A percentile compares a stretch with the other conserved stretches of the same genome.
phyloP scores from a whole-genome alignment of 306 rosid genomes.

The Cicer bijugum region DNA sequence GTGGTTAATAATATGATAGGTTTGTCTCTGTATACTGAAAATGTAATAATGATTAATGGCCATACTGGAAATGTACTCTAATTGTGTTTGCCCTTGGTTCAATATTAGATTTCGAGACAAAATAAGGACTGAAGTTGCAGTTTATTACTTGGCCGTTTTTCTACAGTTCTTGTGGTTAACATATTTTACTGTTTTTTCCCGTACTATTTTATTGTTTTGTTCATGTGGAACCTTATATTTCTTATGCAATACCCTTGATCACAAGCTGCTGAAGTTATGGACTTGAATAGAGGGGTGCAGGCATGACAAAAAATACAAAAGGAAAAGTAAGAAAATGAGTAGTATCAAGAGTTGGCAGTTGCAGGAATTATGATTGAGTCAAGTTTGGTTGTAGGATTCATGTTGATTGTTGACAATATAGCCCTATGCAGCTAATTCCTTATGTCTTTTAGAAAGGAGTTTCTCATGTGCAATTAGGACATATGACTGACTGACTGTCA shows the following conservation, averaged over 20 bases:
- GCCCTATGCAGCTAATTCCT: constrained; percentile 5
- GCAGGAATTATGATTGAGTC: constrained; percentile 21
- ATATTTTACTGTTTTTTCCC: constrained; percentile 6
- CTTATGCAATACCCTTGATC: neutral
- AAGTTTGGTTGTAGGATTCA: neutral
- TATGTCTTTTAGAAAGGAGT: constrained; percentile 29
- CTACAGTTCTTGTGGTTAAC: neutral
- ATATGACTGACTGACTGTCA: neutral
- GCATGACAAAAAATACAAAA: neutral
- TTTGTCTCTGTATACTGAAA: constrained; percentile 17
- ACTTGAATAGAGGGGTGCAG: constrained; percentile 1
- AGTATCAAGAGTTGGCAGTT: constrained; percentile 5
- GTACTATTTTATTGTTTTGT: constrained; percentile 5
- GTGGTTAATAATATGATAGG: neutral
- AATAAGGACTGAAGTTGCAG: neutral
- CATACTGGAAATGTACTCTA: neutral
- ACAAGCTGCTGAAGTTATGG: constrained; percentile 7
- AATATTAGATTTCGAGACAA: constrained; percentile 6
- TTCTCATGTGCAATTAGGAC: constrained; percentile 3
- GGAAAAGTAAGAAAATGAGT: neutral
- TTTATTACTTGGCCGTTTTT: constrained; percentile 2
- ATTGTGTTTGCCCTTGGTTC: constrained; percentile 27
- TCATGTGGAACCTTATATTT: constrained; percentile 16
- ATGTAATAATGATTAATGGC: neutral
- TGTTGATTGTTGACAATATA: constrained; percentile 10